Conservation (phyloP, 2,329 filamentous ascomycete species). For the Ascochyta pisi region DNA sequence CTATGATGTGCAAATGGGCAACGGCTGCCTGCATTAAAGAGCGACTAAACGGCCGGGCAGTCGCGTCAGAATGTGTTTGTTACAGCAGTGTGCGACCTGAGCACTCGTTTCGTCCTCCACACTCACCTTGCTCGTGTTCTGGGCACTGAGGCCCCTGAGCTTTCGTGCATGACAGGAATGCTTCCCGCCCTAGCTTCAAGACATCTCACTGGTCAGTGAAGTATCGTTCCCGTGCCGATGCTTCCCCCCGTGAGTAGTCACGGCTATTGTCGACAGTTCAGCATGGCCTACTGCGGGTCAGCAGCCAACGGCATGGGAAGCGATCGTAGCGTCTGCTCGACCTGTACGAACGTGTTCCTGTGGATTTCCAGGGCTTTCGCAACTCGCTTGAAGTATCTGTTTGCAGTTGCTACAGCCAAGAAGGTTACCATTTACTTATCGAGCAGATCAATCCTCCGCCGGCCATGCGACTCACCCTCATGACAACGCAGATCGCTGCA, state of each 20-base stretch:
- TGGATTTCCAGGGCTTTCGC: neutral
- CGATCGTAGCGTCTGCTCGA: neutral
- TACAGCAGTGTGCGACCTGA: constrained; percentile 10
- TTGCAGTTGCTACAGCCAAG: neutral
- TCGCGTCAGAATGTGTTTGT: constrained; percentile 14
- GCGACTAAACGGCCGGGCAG: constrained; percentile 3
- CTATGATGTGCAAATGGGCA: neutral
- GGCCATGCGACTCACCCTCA: neutral
- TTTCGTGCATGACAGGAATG: constrained; percentile 9
- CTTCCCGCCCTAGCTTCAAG: neutral
- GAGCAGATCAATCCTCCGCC: neutral
- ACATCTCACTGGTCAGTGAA: constrained; percentile 1
- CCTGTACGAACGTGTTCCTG: neutral
- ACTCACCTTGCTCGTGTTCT: constrained; percentile 15
- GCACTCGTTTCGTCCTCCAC: constrained; percentile 8
- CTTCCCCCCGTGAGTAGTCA: constrained; percentile 8
- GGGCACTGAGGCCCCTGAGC: neutral
- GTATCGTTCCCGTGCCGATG: constrained; percentile 9
- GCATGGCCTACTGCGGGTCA: constrained; percentile 1
- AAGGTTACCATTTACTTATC: neutral
- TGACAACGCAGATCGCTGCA: constrained; percentile 1
- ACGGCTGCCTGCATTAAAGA: constrained; percentile 12
- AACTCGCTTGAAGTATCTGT: neutral
- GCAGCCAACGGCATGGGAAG: neutral
- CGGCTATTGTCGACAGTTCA: neutral